Base-by-base conservation (phyloP, 345 rosid genomes). In the Ricinus communis region DNA sequence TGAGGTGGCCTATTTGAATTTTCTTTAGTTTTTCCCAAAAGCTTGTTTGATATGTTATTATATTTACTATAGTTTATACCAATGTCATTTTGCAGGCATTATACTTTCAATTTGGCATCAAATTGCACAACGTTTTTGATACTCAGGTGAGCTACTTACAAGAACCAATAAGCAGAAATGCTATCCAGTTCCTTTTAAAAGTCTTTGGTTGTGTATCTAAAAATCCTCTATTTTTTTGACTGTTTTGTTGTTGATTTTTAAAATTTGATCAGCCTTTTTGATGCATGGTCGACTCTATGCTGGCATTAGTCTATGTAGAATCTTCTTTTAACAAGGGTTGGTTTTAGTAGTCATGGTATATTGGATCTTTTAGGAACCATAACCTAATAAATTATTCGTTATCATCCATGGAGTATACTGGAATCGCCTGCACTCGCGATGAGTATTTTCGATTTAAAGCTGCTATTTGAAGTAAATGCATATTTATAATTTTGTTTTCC, bases 81-180 rank as follows among this genome's bases (percentile, higher is more conserved):
- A 16, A 40, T 79, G 71, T 60, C 43, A 19, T 74, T 78, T 66
- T 81, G 68, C 66, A 94, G 98, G 98, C 98, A 9, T 75, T 94
- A 36, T 88, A 87, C 74, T 94, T 91, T 45, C 98, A 94, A 74
- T 94, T 87, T 60, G 98, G 98, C 79, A 91, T 94, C 75, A 86
- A 85, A 79, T 75, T 94, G 82, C 78, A 88, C 76, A 94, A 87
- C 77, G 91, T 91, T 56, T 83, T 87, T 79, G 98, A 94, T 74
- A 91, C 98, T 61, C 98, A 94, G 89, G 98, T 91, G 53, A 67
- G 77, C 50, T 28, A 71, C 71, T 66, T 62, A 24, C 61, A 49
- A 31, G 68, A 59, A 46, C 67, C 75, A 60, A 28, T 52, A 11
- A 51, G 45, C 43, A 68, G 36, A 38, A 66, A 64, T 24, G 19